phyloP scores from a whole-genome alignment of 176 grass and related monocot genomes.

The Avena insularis region DNA sequence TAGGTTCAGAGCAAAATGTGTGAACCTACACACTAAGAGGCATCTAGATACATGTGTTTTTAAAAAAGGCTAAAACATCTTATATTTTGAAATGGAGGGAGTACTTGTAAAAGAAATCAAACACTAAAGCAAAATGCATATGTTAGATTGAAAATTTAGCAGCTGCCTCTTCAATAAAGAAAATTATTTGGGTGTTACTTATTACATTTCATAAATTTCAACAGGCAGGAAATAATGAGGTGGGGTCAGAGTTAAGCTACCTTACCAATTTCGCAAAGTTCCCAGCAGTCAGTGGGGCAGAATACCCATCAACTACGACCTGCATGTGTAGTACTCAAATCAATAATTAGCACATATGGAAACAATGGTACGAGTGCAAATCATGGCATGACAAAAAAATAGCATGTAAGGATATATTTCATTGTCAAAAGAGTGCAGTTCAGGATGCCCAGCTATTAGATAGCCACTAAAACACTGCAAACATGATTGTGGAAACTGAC shows the following conservation, averaged over 20 bases:
- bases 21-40: too few species aligned
- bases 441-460: slow-evolving; percentile 16
- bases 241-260: slow-evolving; percentile 50
- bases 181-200: not conserved
- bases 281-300: slow-evolving; percentile 83
- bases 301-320: slow-evolving; percentile 93
- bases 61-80: too few species aligned
- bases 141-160: not conserved
- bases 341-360: slow-evolving; percentile 8
- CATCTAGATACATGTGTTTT: too few species aligned
- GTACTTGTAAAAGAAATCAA: slow-evolving; percentile 2
- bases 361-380: not conserved
- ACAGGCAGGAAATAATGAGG: slow-evolving; percentile 38
- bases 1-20: too few species aligned
- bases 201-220: slow-evolving; percentile 9
- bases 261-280: slow-evolving; percentile 98
- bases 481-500: slow-evolving; percentile 9
- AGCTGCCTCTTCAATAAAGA: slow-evolving; percentile 5
- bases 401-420: not conserved
- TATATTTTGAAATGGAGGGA: too few species aligned
- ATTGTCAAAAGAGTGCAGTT: not conserved
- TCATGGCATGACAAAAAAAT: not conserved
- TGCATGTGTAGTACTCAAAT: slow-evolving; percentile 45
- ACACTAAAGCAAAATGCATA: not conserved
- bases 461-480: slow-evolving; percentile 3